These are phyloP conservation scores for Papiliotrema flavescens DNA, from an alignment of 1,284 basidiomycete species.

Conservation along the genomic window DNA sequence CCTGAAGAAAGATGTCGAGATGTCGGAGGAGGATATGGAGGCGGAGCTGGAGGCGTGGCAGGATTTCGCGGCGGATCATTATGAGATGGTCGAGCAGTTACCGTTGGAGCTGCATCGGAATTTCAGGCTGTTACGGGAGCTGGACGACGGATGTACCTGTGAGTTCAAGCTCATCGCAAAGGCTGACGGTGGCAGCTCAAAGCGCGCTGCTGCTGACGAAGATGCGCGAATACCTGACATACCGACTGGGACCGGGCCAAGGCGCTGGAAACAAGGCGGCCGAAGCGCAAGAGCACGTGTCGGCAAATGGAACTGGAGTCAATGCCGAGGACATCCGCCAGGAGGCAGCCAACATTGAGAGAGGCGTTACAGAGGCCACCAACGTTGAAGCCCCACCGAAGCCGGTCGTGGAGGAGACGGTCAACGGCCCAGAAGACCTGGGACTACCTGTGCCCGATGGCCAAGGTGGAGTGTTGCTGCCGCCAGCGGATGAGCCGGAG, in stretches of 20 bases:
- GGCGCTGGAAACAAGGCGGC: background rate
- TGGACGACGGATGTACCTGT: slow-evolving; percentile 72
- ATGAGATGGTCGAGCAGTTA: slow-evolving; percentile 80
- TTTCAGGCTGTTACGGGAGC: slow-evolving; percentile 71
- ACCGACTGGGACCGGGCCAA: slow-evolving; percentile 5
- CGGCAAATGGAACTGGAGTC: background rate
- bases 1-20: too few relatives aligned
- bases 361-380: too few relatives aligned
- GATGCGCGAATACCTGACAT: slow-evolving; percentile 17
- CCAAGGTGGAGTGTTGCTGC: slow-evolving; percentile 22
- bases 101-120: slow-evolving; percentile 79
- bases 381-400: background rate
- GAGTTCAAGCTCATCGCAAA: slow-evolving; percentile 20
- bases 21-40: slow-evolving; percentile 8
- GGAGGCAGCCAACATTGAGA: background rate
- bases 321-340: background rate
- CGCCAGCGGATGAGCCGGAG: background rate
- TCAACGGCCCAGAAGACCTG: background rate
- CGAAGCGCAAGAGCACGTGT: background rate
- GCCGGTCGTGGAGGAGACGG: background rate
- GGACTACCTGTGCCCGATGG: slow-evolving; percentile 23
- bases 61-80: slow-evolving; percentile 70
- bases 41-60: slow-evolving; percentile 62
- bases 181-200: background rate
- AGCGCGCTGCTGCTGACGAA: slow-evolving; percentile 33